Evolutionary conservation across 306 rosid genomes (phyloP).

Genomic region (Acacia acuminata): DNA sequence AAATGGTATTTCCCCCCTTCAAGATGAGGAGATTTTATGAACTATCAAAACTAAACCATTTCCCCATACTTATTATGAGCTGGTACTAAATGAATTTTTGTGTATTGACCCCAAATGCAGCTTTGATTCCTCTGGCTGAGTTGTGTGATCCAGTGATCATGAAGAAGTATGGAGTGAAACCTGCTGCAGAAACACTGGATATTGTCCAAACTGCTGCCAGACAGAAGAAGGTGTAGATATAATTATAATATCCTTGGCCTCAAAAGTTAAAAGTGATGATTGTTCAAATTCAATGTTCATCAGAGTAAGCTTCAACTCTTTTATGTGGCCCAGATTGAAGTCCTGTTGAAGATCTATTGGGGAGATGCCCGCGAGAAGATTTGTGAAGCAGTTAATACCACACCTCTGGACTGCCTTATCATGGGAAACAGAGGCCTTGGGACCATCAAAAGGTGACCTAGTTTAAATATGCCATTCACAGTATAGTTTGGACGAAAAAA

Average conservation of each 20-base stretch:
- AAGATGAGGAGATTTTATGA: background rate
- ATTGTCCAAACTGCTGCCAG: slow-evolving; percentile 43
- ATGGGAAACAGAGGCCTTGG: slow-evolving; percentile 95
- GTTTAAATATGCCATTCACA: background rate
- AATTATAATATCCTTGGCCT: background rate
- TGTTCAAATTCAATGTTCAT: background rate
- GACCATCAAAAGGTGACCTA: slow-evolving; percentile 52
- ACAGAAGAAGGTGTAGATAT: slow-evolving; percentile 53
- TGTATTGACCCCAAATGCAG: slow-evolving; percentile 41
- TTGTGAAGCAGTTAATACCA: slow-evolving; percentile 44
- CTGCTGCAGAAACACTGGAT: slow-evolving; percentile 53
- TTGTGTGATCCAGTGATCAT: slow-evolving; percentile 45
- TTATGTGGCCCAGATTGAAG: slow-evolving; percentile 45
- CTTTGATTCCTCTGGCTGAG: slow-evolving; percentile 67
- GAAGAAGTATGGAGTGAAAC: slow-evolving; percentile 71
- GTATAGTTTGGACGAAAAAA: background rate
- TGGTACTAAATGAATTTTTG: background rate
- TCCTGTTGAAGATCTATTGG: slow-evolving; percentile 64
- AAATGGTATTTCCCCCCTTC: background rate
- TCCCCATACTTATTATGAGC: background rate
- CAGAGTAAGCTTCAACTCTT: background rate
- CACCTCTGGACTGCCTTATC: slow-evolving; percentile 55
- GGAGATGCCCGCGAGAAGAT: slow-evolving; percentile 53
- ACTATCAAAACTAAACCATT: background rate
- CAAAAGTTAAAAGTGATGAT: background rate